Base-by-base conservation (phyloP, 345 rosid genomes). In the Eucalyptus shirleyi region DNA sequence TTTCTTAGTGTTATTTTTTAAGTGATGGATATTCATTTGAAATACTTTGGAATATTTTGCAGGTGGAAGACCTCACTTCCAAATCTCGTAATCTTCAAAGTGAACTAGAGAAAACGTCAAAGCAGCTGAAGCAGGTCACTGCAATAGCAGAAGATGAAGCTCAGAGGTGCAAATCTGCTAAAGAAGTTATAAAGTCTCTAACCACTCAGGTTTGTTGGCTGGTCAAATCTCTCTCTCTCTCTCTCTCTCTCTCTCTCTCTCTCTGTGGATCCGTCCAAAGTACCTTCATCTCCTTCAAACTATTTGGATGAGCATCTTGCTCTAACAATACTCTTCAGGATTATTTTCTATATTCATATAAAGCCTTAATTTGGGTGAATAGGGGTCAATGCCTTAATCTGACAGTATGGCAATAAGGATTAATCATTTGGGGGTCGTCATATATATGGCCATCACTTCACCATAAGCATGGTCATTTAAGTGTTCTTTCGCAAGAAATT, bases 71-170 rank as follows among this genome's bases (percentile, higher is more conserved):
- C 86, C 97, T 96, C 65, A 91, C 94, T 89, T 59, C 80, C 82
- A 96, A 93, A 93, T 90, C 94, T 18, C 92, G 94, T 80, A 87
- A 89, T 85, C 98, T 96, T 91, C 96, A 96, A 94, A 95, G 93
- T 87, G 98, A 96, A 90, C 96, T 97, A 80, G 95, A 93, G 85
- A 96, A 92, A 91, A 94, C 96, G 42, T 90, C 93, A 21, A 95
- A 88, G 80, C 95, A 94, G 88, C 91, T 97, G 90, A 95, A 93
- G 92, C 94, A 95, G 67, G 97, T 95, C 59, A 93, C 97, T 88
- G 95, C 93, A 89, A 93, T 94, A 89, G 98, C 97, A 86, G 93
- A 95, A 90, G 96, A 95, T 91, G 99, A 97, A 94, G 99, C 96
- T 91, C 96, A 94, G 89, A 97, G 95, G 90, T 94, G 96, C 94